Conservation (phyloP, 2,329 filamentous ascomycete species). For the Colletotrichum horii region DNA sequence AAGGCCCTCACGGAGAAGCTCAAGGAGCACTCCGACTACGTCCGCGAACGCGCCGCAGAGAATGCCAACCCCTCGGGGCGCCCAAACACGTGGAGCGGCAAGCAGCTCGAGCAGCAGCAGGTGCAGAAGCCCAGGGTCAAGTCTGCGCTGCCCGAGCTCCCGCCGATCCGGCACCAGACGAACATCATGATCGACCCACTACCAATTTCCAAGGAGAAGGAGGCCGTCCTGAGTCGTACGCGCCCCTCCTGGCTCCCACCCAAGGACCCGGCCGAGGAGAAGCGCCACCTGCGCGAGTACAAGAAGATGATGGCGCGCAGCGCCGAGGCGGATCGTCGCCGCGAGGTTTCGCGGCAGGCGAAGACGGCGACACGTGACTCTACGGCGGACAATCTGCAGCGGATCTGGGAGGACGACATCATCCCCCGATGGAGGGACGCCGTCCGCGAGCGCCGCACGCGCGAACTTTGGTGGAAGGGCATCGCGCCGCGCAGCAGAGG, state of each 20-base stretch:
- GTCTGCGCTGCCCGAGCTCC: constrained; percentile 72
- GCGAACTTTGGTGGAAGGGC: constrained; percentile 84
- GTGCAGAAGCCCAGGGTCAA: constrained; percentile 59
- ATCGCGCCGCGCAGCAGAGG: constrained; percentile 74
- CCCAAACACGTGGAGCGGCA: constrained; percentile 44
- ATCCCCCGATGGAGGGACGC: constrained; percentile 77
- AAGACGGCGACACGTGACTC: constrained; percentile 61
- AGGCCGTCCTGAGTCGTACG: constrained; percentile 80
- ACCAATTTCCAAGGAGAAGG: constrained; percentile 85
- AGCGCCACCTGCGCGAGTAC: constrained; percentile 84
- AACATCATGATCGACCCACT: constrained; percentile 87
- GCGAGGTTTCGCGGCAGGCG: constrained; percentile 56
- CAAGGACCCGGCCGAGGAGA: constrained; percentile 90
- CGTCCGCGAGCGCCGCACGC: constrained; percentile 70
- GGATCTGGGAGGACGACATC: constrained; percentile 78
- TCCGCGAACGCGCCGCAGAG: constrained; percentile 26
- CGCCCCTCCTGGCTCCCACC: constrained; percentile 85
- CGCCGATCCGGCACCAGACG: constrained; percentile 68
- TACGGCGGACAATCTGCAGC: constrained; percentile 58
- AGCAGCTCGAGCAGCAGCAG: constrained; percentile 23
- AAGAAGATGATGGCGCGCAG: constrained; percentile 79
- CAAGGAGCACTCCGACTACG: constrained; percentile 72
- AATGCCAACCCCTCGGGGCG: constrained; percentile 31
- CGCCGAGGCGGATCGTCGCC: constrained; percentile 63
- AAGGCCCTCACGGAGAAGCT: constrained; percentile 78